These are phyloP conservation scores for Cajanus cajan DNA, from an alignment of 306 rosid genomes.

Conservation along the genomic window DNA sequence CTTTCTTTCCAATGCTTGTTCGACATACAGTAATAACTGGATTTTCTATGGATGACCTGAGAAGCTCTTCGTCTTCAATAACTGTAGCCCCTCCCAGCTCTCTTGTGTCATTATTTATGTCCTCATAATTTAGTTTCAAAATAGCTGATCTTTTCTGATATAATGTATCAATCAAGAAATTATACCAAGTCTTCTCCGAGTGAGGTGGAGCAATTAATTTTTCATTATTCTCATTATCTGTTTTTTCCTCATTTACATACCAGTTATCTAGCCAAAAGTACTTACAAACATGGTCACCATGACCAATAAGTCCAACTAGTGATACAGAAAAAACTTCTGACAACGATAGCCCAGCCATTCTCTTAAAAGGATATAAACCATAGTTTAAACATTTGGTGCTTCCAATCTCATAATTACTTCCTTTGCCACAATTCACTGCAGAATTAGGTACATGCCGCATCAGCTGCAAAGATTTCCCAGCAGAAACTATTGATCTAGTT, in stretches of 20 bases:
- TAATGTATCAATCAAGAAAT: conserved; percentile 65
- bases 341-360: conserved; percentile 67
- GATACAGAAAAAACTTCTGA: conserved; percentile 84
- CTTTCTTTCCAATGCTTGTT: conserved; percentile 47
- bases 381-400: conserved; percentile 35
- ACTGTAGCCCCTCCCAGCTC: conserved; percentile 39
- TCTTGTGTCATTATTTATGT: conserved; percentile 28
- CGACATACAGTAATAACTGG: conserved; percentile 75
- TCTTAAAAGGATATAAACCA: conserved; percentile 47
- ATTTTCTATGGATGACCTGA: conserved; percentile 63
- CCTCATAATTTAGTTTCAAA: conserved; percentile 39
- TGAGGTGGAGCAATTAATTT: conserved; percentile 35
- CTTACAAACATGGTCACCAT: conserved; percentile 75
- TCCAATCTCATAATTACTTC: conserved; percentile 51
- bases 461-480: conserved; percentile 95
- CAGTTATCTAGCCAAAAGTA: conserved; percentile 59
- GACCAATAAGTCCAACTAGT: conserved; percentile 77
- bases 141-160: conserved; percentile 46
- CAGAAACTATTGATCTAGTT: conserved; percentile 78
- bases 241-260: conserved; percentile 32
- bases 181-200: conserved; percentile 70
- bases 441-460: conserved; percentile 64
- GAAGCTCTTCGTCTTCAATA: conserved; percentile 38
- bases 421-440: conserved; percentile 42
- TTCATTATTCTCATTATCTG: conserved; percentile 35